These are phyloP conservation scores for Leishmania braziliensis DNA, from an alignment of 208 protist species.

Conservation along the genomic window DNA sequence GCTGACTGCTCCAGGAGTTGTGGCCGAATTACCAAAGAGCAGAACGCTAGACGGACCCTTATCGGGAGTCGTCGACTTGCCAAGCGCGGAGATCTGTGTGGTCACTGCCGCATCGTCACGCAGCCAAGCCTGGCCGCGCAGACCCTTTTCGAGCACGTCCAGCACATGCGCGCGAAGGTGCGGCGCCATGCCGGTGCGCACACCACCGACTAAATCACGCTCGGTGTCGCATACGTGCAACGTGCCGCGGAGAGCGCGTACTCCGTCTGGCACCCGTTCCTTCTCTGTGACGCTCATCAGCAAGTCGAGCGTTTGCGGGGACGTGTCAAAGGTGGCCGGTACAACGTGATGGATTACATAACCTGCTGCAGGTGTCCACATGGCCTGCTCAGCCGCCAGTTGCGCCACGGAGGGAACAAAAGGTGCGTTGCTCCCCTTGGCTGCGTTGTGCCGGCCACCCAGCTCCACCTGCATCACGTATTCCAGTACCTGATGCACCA, in stretches of 20 bases:
- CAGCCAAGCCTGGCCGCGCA: constrained; percentile 49
- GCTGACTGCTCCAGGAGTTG: not conserved
- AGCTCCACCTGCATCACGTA: constrained; percentile 63
- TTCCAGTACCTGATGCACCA: constrained; percentile 59
- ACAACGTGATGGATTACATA: constrained; percentile 51
- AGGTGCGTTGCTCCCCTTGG: constrained; percentile 29
- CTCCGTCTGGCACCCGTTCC: constrained; percentile 37
- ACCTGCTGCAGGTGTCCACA: constrained; percentile 31
- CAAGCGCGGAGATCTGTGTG: constrained; percentile 14
- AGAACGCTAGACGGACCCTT: constrained; percentile 27
- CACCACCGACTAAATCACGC: constrained; percentile 62
- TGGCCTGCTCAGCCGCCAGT: constrained; percentile 44
- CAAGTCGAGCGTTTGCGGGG: constrained; percentile 11
- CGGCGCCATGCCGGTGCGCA: constrained; percentile 42
- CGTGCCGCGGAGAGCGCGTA: constrained; percentile 44
- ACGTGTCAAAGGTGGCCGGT: constrained; percentile 8
- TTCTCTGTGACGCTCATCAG: constrained; percentile 33
- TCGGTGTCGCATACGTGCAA: constrained; percentile 49
- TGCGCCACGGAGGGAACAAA: constrained; percentile 24
- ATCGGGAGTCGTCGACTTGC: constrained; percentile 25
- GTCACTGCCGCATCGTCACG: constrained; percentile 15
- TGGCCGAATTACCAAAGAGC: constrained; percentile 12
- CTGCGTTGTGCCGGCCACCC: constrained; percentile 65
- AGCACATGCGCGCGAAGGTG: constrained; percentile 53
- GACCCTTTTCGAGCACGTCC: constrained; percentile 42